Base-by-base conservation (phyloP, 352 stramenopile species). In the Saprolegnia diclina region DNA sequence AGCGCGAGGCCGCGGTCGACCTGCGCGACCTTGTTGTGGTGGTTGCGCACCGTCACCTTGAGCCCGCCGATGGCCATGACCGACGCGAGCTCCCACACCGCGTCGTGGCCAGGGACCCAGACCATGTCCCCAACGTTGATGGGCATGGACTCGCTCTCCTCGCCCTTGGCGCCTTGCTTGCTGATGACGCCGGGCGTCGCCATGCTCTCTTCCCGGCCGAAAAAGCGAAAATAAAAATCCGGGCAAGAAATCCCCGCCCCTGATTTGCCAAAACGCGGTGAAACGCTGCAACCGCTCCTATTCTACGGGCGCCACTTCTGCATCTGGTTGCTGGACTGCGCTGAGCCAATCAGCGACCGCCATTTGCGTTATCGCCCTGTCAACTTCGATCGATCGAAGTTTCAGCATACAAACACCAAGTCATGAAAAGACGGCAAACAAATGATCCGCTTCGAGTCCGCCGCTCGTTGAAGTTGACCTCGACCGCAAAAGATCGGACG, bases 41-140 rank as follows among this genome's bases (percentile, higher is more conserved):
- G 76, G 35, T 86, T 95, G 65, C 83, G 85, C 55, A 95, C 85
- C 16, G 85, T 95, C 21, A 93, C 85, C 57, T 95, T 93, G 74
- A 92, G 85, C 5, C 76, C 87, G 61, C 84, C 85, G 63, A 94
- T 92, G 57, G 85, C 87, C 85, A 92, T 92, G 74, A 94, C 82
- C 5, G 81, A 78, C 29, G 74, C 87, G 48, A 80, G 79, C 73
- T 94, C 85, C 87, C 87, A 94, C 45, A 94, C 84, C 37, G 76
- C 75, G 10, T 94, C 83, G 16, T 70, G 71, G 55, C 82, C 83
- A 18, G 85, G 87, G 42, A 95, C 75, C 87, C 87, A 95, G 48
- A 94, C 81, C 19, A 64, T 76, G 65, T 89, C 73, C 24, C 83
- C 83, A 24, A 94, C 74, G 52, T 87, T 79, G 61, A 95, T 84